phyloP scores from a whole-genome alignment of 495 filamentous ascomycete genomes.

The Diplogelasinospora grovesii region DNA sequence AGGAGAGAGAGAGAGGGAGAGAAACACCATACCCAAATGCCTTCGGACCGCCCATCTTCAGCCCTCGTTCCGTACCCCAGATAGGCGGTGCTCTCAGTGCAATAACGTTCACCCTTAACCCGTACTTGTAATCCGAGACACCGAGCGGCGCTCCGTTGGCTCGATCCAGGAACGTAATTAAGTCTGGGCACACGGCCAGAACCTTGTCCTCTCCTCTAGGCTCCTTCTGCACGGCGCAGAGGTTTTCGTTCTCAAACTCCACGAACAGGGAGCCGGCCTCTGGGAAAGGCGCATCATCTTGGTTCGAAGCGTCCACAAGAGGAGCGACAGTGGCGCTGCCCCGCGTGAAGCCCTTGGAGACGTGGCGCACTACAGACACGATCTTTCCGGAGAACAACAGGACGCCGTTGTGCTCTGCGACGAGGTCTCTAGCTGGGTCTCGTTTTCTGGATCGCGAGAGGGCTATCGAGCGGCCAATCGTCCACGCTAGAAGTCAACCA shows the following conservation, averaged over 20 bases:
- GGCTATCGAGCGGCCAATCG: slow-evolving; percentile 48
- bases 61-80: slow-evolving; percentile 45
- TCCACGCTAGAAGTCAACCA: too few relatives aligned
- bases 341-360: slow-evolving; percentile 51
- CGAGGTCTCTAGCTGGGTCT: slow-evolving; percentile 46
- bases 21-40: slow-evolving; percentile 47
- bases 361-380: slow-evolving; percentile 46
- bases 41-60: slow-evolving; percentile 47
- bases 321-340: slow-evolving; percentile 28
- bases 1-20: too few relatives aligned
- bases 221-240: slow-evolving; percentile 36
- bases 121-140: slow-evolving; percentile 56
- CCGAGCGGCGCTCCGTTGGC: slow-evolving; percentile 55
- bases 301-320: not conserved
- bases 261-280: slow-evolving; percentile 16
- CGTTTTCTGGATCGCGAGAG: slow-evolving; percentile 41
- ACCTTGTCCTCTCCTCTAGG: slow-evolving; percentile 36
- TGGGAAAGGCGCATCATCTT: slow-evolving; percentile 4
- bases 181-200: slow-evolving; percentile 53
- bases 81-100: slow-evolving; percentile 50
- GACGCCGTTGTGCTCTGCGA: slow-evolving; percentile 48
- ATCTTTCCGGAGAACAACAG: slow-evolving; percentile 59
- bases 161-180: slow-evolving; percentile 55
- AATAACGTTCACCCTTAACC: slow-evolving; percentile 49
- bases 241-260: slow-evolving; percentile 61